Evolutionary conservation across 768 basidiomycete genomes (phyloP).

Genomic region (Sporobolomyces roseus): DNA sequence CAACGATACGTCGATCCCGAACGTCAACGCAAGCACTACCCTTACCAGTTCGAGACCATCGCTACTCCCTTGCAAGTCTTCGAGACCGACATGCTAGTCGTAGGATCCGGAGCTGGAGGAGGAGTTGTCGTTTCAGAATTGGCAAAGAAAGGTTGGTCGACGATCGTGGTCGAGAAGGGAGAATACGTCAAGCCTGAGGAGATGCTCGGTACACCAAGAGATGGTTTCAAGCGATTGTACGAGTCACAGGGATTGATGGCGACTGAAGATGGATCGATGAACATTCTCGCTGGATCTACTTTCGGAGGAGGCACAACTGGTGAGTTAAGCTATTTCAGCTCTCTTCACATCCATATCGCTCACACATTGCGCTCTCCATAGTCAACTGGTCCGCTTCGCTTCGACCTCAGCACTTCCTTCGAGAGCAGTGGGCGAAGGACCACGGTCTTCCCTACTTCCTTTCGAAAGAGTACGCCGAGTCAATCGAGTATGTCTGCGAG

Average conservation of each 20-base stretch:
- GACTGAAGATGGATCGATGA: conserved; percentile 42
- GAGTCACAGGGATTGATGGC: conserved; percentile 43
- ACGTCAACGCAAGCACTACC: conserved; percentile 15
- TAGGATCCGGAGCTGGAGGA: conserved; percentile 43
- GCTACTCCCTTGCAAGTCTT: conserved; percentile 6
- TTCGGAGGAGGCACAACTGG: conserved; percentile 45
- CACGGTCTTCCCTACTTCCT: conserved; percentile 41
- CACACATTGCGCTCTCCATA: too few relatives aligned
- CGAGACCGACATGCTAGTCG: conserved; percentile 43
- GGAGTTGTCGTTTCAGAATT: conserved; percentile 41
- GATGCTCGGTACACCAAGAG: conserved; percentile 27
- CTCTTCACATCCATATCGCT: too few relatives aligned
- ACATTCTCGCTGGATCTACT: conserved; percentile 40
- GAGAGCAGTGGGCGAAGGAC: conserved; percentile 46
- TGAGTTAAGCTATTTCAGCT: neutral
- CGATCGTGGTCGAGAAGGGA: conserved; percentile 44
- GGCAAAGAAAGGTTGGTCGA: conserved; percentile 35
- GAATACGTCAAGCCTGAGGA: conserved; percentile 39
- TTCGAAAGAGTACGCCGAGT: conserved; percentile 31
- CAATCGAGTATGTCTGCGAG: conserved; percentile 40
- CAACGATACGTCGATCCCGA: conserved; percentile 15
- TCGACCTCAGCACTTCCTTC: conserved; percentile 44
- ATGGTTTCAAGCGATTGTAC: conserved; percentile 29
- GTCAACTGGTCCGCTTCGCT: conserved; percentile 47
- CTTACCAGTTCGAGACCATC: conserved; percentile 29